Conservation (phyloP, 2,329 filamentous ascomycete species). For the Chaetomiaceae sp. region DNA sequence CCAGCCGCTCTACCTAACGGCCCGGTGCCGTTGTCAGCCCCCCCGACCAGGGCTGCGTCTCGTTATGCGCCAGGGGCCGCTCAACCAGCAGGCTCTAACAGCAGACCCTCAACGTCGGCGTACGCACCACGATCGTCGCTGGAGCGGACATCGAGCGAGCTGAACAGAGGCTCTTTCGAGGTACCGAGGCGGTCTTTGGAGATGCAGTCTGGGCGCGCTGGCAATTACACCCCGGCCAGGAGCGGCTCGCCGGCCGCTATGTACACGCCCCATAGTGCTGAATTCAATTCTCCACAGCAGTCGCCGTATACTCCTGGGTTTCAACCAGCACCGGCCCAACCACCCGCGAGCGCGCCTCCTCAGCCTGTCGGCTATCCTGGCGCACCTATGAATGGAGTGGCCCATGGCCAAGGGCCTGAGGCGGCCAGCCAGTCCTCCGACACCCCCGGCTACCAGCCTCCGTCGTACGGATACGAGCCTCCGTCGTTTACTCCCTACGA, state of each 20-base stretch:
- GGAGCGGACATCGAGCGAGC: constrained; percentile 43
- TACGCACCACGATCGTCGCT: constrained; percentile 39
- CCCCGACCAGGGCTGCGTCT: constrained; percentile 44
- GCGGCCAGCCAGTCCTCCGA: neutral
- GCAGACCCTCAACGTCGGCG: constrained; percentile 26
- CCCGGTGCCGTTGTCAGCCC: constrained; percentile 33
- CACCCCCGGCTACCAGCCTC: constrained; percentile 39
- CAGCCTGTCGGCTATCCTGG: constrained; percentile 21
- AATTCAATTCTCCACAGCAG: constrained; percentile 25
- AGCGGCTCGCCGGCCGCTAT: constrained; percentile 29
- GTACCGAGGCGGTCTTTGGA: constrained; percentile 39
- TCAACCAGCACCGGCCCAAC: constrained; percentile 17
- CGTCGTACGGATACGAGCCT: constrained; percentile 50
- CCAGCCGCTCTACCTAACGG: constrained; percentile 32
- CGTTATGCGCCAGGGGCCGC: constrained; percentile 44
- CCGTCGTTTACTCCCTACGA: constrained; percentile 37
- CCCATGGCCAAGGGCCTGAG: constrained; percentile 16
- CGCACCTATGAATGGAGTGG: constrained; percentile 19
- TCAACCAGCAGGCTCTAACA: constrained; percentile 28
- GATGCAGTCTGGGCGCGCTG: constrained; percentile 32
- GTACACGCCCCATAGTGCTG: constrained; percentile 29
- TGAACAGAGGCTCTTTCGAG: constrained; percentile 40
- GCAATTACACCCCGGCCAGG: constrained; percentile 34
- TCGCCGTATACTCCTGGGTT: constrained; percentile 27
- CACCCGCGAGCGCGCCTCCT: constrained; percentile 8